phyloP scores from a whole-genome alignment of 176 grass and related monocot genomes.

The Saccharum spontaneum region DNA sequence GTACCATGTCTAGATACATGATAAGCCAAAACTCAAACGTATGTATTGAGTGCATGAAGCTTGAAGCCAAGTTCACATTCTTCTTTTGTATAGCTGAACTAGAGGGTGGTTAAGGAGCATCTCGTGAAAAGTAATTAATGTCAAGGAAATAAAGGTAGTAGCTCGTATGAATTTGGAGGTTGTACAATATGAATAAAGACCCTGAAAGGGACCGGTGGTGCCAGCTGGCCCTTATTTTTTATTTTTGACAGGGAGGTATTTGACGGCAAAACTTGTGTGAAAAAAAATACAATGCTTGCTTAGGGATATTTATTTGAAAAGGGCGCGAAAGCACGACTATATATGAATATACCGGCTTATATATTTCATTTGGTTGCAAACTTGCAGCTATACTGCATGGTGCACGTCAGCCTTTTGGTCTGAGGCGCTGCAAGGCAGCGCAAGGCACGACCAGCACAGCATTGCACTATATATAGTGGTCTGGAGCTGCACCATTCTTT shows the following conservation, averaged over 20 bases:
- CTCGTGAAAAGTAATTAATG: background rate
- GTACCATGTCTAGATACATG: background rate
- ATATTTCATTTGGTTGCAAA: background rate
- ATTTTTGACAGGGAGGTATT: background rate
- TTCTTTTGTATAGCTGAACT: background rate
- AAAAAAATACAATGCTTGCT: background rate
- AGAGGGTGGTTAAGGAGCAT: background rate
- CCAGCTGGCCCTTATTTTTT: background rate
- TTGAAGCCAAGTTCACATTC: background rate
- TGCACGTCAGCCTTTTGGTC: background rate
- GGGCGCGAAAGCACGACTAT: background rate
- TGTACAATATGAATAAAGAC: constrained; percentile 12
- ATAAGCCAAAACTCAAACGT: background rate
- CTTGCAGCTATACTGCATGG: background rate
- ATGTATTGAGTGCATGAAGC: background rate
- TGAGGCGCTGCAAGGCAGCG: background rate
- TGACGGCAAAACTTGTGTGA: background rate
- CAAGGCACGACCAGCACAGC: background rate
- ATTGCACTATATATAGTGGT: constrained; percentile 19
- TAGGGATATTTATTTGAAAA: background rate
- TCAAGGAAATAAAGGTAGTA: background rate
- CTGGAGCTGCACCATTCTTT: constrained; percentile 23
- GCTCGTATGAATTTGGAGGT: background rate
- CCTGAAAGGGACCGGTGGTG: constrained; percentile 3
- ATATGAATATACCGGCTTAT: background rate